Base-by-base conservation (phyloP, 345 rosid genomes). In the Populus nigra region DNA sequence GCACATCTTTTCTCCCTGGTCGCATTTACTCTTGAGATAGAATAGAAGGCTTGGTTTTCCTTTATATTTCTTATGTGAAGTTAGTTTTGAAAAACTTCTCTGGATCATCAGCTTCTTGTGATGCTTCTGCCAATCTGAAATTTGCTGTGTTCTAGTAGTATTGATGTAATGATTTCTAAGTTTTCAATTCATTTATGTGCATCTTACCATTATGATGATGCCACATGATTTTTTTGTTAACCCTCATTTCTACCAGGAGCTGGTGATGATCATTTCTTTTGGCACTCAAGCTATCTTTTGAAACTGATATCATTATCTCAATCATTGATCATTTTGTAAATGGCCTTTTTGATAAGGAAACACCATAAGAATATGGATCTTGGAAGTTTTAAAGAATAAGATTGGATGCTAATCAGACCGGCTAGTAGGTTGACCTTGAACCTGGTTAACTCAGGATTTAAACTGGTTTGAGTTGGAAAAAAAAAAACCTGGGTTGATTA, bases 1-100 rank as follows among this genome's bases (percentile, higher is more conserved):
- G 74, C 69, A 65, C 45, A 31, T 63, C 57, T 65, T 76, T 38
- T 72, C 78, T 63, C 72, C 71, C 53, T 71, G 67, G 22, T 41
- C 69, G 74, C 70, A 10, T 45, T 72, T 66, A 78, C 8, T 65
- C 15, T 61, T 39, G 82, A 41, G 36, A 74, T 67, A 53, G 25
- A 53, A 53, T 67, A 63, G 55, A 76, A 73, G 79, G 75, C 71
- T 49, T 27, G 53, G 7, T 70, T 45, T 65, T 65, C 17, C 10
- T 31, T 35, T 55, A 9, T 49, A 29, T 73, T 38, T 25, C 25
- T 43, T 18, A 17, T 17, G 27, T 39, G 65, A 55, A 55, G 45
- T 35, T 22, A 49, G 35, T 73, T 5, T 23, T 59, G 61, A 33
- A 72, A 23, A 55, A 72, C 59, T 57, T 27, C 7, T 55, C 39